Base-by-base conservation (phyloP, 208 protist species). In the Trypanosoma theileri region DNA sequence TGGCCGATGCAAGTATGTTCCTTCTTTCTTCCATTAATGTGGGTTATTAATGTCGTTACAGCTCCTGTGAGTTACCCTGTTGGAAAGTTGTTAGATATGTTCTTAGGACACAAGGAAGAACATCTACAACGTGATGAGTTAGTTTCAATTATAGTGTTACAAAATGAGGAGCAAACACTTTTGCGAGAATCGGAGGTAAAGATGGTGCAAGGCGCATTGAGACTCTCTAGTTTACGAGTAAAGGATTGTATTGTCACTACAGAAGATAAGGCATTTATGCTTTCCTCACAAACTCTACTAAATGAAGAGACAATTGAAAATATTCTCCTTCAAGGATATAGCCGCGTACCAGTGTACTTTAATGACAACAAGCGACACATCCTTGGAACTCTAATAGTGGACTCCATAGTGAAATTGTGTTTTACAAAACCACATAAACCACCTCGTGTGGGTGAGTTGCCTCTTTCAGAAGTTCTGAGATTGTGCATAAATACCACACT, bases 331-430 rank as follows among this genome's bases (percentile, higher is more conserved):
- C 50, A 52, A 4, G 91, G 89, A 40, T 91, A 91, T 76, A 93
- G 80, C 40, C 85, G 94, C 40, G 71, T 98, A 40, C 94, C 94
- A 12, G 87, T 98, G 0, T 97, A 89, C 77, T 79, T 80, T 17
- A 80, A 77, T 41, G 77, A 84, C 14, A 66, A 82, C 61, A 84
- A 77, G 28, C 66, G 59, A 16, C 90, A 96, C 73, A 87, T 98
- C 63, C 76, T 96, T 52, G 94, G 94, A 9, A 77, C 88, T 21
- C 73, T 98, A 24, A 81, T 96, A 54, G 81, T 93, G 13, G 94
- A 96, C 54, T 86, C 80, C 11, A 82, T 98, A 11, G 74, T 96
- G 6, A 73, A 64, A n/a, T 63, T 95, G 19, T 81, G 81, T 71
- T 89, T 83, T 63, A 70, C 72, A 35, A 73, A 79, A 21, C 82